Conservation (phyloP, 305 asterid genomes). For the Rubia balearica region DNA sequence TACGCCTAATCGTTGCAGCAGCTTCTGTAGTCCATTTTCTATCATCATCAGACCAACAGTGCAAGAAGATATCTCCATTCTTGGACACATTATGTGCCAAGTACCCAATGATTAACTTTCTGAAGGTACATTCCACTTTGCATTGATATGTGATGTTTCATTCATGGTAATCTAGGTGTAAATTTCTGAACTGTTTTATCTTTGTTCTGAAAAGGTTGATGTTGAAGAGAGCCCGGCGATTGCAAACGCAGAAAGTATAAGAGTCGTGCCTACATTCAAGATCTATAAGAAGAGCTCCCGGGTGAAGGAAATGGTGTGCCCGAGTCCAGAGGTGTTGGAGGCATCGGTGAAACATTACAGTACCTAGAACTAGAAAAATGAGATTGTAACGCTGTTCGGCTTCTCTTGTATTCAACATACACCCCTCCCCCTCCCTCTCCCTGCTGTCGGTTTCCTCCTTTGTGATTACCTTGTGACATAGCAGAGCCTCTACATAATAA, state of each 20-base stretch:
- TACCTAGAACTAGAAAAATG: too few species aligned
- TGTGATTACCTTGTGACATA: too few species aligned
- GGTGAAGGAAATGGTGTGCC: slow-evolving; percentile 81
- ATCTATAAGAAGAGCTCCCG: slow-evolving; percentile 28
- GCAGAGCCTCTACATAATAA: too few species aligned
- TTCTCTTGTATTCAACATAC: too few species aligned
- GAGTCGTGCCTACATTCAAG: not conserved
- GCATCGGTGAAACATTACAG: too few species aligned
- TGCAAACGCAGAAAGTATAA: not conserved
- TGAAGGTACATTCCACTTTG: slow-evolving; percentile 50
- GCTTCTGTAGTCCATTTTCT: slow-evolving; percentile 66
- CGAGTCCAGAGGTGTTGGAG: slow-evolving; percentile 63
- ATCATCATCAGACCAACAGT: slow-evolving; percentile 37
- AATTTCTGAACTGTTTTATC: too few species aligned
- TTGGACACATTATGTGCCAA: slow-evolving; percentile 50
- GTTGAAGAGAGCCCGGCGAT: not conserved
- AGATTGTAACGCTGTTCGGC: too few species aligned
- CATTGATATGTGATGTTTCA: not conserved
- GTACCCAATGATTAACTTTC: slow-evolving; percentile 64
- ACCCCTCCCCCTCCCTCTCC: too few species aligned
- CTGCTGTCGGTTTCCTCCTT: too few species aligned
- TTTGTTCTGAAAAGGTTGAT: not conserved
- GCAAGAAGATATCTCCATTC: slow-evolving; percentile 63
- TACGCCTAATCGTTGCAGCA: slow-evolving; percentile 37
- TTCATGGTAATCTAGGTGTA: not conserved